Evolutionary conservation across 371 early-diverging fungal genomes (phyloP).

Genomic region (Mortierella sp.): DNA sequence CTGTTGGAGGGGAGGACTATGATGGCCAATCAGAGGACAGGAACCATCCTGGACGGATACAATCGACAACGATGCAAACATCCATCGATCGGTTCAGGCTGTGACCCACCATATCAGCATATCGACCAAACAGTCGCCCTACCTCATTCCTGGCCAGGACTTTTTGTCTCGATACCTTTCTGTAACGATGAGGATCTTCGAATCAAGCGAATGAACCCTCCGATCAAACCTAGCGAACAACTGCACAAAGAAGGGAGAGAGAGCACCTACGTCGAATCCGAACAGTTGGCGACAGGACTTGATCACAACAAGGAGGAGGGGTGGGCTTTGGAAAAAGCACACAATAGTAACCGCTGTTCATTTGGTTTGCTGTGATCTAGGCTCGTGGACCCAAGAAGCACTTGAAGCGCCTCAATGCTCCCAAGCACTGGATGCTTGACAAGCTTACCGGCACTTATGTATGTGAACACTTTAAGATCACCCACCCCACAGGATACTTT

Average conservation of each 20-base stretch:
- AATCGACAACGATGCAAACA: slow-evolving; percentile 9
- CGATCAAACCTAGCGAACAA: too few species aligned
- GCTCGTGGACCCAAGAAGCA: slow-evolving; percentile 99
- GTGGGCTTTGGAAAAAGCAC: too few species aligned
- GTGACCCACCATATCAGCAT: neutral
- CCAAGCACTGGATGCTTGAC: slow-evolving; percentile 99
- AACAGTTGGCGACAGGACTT: too few species aligned
- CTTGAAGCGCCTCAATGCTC: slow-evolving; percentile 99
- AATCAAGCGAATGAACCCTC: too few species aligned
- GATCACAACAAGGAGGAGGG: too few species aligned
- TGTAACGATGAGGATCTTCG: too few species aligned
- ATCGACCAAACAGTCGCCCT: slow-evolving; percentile 1
- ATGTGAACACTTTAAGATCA: slow-evolving; percentile 29
- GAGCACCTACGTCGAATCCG: too few species aligned
- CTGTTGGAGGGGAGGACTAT: slow-evolving; percentile 6
- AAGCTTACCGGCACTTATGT: slow-evolving; percentile 97
- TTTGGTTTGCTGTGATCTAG: slow-evolving; percentile 56
- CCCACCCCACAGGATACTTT: neutral
- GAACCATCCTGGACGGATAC: slow-evolving; percentile 9
- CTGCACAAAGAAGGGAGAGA: too few species aligned
- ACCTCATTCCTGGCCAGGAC: slow-evolving; percentile 75
- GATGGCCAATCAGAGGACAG: slow-evolving; percentile 32
- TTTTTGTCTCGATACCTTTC: too few species aligned
- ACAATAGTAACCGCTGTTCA: neutral
- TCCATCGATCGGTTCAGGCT: slow-evolving; percentile 18